Conservation (phyloP, 495 filamentous ascomycete genomes). For the Copromyces sp. region DNA sequence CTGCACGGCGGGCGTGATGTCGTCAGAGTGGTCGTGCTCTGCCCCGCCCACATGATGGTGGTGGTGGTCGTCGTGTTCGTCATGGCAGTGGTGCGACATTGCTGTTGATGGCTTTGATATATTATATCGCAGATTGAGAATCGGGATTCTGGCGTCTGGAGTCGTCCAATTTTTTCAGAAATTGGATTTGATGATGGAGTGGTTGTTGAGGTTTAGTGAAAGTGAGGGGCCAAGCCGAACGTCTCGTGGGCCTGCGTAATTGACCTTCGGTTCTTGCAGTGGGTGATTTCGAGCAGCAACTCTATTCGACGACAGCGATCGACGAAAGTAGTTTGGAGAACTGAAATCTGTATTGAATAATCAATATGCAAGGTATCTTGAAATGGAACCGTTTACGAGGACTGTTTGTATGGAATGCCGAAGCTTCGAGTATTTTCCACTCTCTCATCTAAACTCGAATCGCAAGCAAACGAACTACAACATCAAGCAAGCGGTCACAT, state of each 20-base stretch:
- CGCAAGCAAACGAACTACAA: background rate
- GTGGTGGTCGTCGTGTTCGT: conserved; percentile 24
- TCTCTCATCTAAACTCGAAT: background rate
- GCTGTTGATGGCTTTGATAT: background rate
- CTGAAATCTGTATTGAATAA: background rate
- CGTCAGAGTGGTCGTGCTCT: conserved; percentile 75
- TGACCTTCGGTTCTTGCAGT: background rate
- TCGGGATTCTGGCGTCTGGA: background rate
- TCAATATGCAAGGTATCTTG: background rate
- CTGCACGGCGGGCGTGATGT: conserved; percentile 81
- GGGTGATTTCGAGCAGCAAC: background rate
- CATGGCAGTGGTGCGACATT: conserved; percentile 34
- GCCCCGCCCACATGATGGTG: conserved; percentile 15
- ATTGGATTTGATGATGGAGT: background rate
- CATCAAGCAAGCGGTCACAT: background rate
- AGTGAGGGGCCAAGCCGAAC: background rate
- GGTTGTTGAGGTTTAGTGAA: background rate
- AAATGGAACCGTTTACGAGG: background rate
- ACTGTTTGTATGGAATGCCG: background rate
- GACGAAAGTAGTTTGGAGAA: background rate
- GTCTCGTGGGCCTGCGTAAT: background rate
- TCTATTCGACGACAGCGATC: background rate
- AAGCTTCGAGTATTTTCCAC: background rate
- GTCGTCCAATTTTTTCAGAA: background rate
- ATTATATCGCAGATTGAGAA: background rate